Percentiles rank a stretch among this genome's conserved stretches.
Evolutionary conservation across 306 rosid genomes (phyloP).

Genomic region (Trifolium subterraneum): DNA sequence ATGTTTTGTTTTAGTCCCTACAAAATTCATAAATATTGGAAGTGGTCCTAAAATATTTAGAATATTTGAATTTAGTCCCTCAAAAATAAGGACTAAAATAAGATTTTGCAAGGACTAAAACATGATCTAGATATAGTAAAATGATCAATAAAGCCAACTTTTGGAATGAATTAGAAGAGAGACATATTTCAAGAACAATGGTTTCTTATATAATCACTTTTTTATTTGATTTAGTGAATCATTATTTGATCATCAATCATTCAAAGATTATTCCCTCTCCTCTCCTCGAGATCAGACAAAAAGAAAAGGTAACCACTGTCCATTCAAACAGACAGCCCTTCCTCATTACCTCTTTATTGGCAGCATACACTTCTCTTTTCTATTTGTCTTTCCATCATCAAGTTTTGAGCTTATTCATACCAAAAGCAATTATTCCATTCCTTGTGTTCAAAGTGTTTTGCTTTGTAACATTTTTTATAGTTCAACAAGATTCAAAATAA

Average conservation of each 20-base stretch:
- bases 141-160: conserved; percentile 45
- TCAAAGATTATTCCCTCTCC: conserved; percentile 50
- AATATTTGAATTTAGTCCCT: no score
- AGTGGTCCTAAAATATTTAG: no score
- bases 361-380: conserved; percentile 50
- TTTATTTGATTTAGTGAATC: conserved; percentile 43
- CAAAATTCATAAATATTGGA: no score
- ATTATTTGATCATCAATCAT: conserved; percentile 58
- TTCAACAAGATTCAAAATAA: conserved; percentile 50
- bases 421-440: conserved; percentile 70
- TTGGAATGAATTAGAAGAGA: conserved; percentile 36
- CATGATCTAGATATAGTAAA: conserved; percentile 37
- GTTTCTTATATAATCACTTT: conserved; percentile 32
- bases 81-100: no score
- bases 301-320: conserved; percentile 38
- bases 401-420: conserved; percentile 60
- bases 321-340: conserved; percentile 65
- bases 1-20: no score
- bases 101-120: not conserved
- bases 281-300: conserved; percentile 54
- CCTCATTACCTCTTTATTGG: conserved; percentile 55
- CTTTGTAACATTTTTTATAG: conserved; percentile 38
- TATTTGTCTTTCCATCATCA: conserved; percentile 42
- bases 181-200: conserved; percentile 27
- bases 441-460: conserved; percentile 53